phyloP scores from a whole-genome alignment of 2,329 filamentous ascomycete genomes.

The Colletotrichum sp. region DNA sequence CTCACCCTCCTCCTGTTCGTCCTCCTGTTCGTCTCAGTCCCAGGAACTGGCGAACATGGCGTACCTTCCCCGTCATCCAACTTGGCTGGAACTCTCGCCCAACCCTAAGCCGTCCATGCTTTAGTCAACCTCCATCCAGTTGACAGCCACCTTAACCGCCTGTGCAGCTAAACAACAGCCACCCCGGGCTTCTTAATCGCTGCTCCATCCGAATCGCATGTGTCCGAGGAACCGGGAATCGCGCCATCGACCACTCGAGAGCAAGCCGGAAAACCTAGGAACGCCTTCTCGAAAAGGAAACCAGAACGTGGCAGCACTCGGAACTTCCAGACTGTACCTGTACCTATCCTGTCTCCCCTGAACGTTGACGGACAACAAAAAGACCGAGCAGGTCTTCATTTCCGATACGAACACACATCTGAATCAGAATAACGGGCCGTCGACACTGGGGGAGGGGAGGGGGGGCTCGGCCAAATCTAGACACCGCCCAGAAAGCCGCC shows the following conservation, averaged over 20 bases:
- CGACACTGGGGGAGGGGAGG: background rate
- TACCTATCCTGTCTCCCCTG: background rate
- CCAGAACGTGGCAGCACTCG: background rate
- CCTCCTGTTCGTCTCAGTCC: slow-evolving; percentile 16
- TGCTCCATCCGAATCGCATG: background rate
- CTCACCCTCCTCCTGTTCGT: background rate
- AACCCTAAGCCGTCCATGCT: background rate
- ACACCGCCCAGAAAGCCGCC: background rate
- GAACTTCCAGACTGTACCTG: background rate
- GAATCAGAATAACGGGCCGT: background rate
- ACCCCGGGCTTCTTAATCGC: background rate
- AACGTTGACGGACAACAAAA: background rate
- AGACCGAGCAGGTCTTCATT: background rate
- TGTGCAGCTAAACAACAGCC: background rate
- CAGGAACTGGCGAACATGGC: slow-evolving; percentile 8
- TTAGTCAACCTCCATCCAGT: background rate
- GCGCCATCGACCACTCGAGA: background rate
- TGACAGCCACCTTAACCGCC: background rate
- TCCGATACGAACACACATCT: background rate
- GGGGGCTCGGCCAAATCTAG: background rate
- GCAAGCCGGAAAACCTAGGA: background rate
- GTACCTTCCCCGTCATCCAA: slow-evolving; percentile 4
- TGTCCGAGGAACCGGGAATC: background rate
- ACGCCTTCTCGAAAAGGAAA: background rate
- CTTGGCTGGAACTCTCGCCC: background rate